Conservation (phyloP, 371 early-diverging fungal species). For the Mucor velutinosus region DNA sequence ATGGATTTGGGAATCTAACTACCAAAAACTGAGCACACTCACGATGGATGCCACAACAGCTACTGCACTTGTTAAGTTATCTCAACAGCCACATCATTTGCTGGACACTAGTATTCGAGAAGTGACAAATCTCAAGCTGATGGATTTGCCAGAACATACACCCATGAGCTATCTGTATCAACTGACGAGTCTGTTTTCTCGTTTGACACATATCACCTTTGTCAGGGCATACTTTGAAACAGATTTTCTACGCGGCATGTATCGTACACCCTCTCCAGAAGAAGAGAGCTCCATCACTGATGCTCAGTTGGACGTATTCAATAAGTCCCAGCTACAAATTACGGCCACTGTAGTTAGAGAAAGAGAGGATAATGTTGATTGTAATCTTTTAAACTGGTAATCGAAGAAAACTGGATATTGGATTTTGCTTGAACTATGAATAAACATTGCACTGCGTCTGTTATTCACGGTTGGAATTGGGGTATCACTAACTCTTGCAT, state of each 20-base stretch:
- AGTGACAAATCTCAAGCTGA: background rate
- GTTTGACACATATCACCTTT: conserved; percentile 3
- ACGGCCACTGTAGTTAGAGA: conserved; percentile 2
- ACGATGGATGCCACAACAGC: background rate
- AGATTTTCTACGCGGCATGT: conserved; percentile 7
- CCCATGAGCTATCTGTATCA: conserved; percentile 3
- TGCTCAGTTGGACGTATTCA: background rate
- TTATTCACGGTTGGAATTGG: too few relatives aligned
- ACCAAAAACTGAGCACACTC: background rate
- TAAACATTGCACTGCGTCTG: too few relatives aligned
- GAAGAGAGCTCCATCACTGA: conserved; percentile 12
- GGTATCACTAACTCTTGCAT: too few relatives aligned
- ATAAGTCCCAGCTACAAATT: background rate
- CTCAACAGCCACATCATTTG: background rate
- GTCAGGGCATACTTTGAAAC: conserved; percentile 16
- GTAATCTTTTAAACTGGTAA: conserved; percentile 7
- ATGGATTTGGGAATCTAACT: conserved; percentile 10
- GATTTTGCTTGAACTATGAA: too few relatives aligned
- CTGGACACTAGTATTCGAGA: background rate
- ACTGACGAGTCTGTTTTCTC: conserved; percentile 9
- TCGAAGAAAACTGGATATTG: too few relatives aligned
- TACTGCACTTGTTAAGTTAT: background rate
- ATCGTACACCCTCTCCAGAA: conserved; percentile 8
- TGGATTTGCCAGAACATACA: conserved; percentile 10
- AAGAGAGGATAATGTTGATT: conserved; percentile 1